phyloP scores from a whole-genome alignment of 2,329 filamentous ascomycete genomes.

The Aquanectria penicillioides region DNA sequence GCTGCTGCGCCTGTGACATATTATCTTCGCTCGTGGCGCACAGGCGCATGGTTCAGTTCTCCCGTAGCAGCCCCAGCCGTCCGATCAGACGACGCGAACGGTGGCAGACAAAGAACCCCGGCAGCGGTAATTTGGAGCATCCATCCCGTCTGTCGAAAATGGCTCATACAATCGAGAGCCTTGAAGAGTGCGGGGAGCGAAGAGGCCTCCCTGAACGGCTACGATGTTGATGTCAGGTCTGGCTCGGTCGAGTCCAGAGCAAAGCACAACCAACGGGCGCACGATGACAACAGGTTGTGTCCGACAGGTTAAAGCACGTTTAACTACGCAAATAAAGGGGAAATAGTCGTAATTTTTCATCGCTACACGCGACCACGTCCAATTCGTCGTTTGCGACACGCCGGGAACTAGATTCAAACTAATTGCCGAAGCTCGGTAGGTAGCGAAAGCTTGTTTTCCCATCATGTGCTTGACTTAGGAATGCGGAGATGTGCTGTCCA shows the following conservation, averaged over 20 bases:
- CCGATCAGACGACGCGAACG: background rate
- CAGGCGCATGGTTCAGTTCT: background rate
- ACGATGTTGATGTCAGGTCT: background rate
- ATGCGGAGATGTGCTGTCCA: background rate
- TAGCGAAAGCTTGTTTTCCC: conserved; percentile 3
- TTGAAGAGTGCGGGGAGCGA: background rate
- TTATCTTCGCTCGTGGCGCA: background rate
- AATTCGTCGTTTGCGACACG: background rate
- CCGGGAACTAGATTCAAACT: background rate
- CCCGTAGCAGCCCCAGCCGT: background rate
- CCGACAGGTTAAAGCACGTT: background rate
- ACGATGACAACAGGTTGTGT: background rate
- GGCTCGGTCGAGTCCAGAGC: background rate
- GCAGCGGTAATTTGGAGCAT: background rate
- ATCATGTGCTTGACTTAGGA: too few relatives aligned
- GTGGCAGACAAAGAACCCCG: background rate
- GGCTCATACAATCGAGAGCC: background rate
- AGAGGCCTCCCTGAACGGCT: background rate
- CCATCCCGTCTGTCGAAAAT: background rate
- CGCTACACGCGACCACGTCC: background rate
- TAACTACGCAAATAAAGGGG: background rate
- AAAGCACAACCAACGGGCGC: background rate
- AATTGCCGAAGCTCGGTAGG: background rate
- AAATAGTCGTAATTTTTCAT: background rate
- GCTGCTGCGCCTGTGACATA: background rate